These are phyloP conservation scores for Boletus subparvulus DNA, from an alignment of 768 basidiomycete species.

Conservation along the genomic window DNA sequence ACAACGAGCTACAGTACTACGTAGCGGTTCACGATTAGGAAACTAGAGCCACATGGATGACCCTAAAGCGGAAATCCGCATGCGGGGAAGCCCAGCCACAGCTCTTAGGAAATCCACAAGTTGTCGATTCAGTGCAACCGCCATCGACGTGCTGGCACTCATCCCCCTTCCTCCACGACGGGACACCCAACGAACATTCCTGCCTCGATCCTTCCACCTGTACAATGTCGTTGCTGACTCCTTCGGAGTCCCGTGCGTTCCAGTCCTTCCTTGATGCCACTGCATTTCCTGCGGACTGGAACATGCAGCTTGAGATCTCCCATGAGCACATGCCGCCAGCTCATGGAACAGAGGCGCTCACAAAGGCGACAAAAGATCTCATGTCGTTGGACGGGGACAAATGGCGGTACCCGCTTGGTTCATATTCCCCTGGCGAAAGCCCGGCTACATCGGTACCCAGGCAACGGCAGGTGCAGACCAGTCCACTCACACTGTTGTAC, in stretches of 20 bases:
- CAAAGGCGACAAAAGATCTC: slow-evolving; percentile 81
- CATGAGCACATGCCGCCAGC: slow-evolving; percentile 50
- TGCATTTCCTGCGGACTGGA: slow-evolving; percentile 48
- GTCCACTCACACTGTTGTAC: slow-evolving; percentile 15
- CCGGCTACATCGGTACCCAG: slow-evolving; percentile 11
- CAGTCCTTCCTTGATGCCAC: slow-evolving; percentile 64
- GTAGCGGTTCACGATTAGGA: neutral
- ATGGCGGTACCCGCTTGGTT: slow-evolving; percentile 35
- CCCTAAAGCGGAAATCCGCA: slow-evolving; percentile 23
- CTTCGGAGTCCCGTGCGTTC: slow-evolving; percentile 64
- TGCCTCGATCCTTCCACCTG: neutral
- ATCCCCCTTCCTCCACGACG: neutral
- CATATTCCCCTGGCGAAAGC: slow-evolving; percentile 11
- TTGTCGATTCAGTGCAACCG: slow-evolving; percentile 15
- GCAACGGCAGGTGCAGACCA: slow-evolving; percentile 19
- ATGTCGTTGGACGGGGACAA: slow-evolving; percentile 62
- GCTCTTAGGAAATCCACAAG: slow-evolving; percentile 19
- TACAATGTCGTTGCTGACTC: slow-evolving; percentile 61
- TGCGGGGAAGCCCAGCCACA: slow-evolving; percentile 34
- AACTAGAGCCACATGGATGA: slow-evolving; percentile 16
- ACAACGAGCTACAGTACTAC: neutral
- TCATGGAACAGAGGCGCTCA: slow-evolving; percentile 61
- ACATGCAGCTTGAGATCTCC: slow-evolving; percentile 34
- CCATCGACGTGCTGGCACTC: slow-evolving; percentile 3
- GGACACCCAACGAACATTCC: neutral